These are phyloP conservation scores for Kluyveromyces sp. DNA, from an alignment of 1,139 yeast genomes.

Conservation along the genomic window DNA sequence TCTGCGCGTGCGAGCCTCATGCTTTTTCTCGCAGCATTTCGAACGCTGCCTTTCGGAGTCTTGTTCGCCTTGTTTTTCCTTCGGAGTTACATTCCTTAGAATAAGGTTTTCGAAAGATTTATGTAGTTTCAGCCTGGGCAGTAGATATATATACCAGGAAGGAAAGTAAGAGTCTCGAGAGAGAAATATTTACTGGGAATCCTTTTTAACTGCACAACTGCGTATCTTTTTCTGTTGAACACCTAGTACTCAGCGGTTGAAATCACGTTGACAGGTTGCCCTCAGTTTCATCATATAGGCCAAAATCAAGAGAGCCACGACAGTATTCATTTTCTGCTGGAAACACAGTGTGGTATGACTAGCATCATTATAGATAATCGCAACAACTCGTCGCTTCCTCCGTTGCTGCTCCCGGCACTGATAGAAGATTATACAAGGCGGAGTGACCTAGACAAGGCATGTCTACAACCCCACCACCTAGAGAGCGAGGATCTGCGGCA, in stretches of 20 bases:
- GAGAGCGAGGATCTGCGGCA: slow-evolving; percentile 2
- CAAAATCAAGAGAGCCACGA: too few relatives aligned
- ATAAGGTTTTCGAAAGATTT: neutral
- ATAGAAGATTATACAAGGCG: slow-evolving; percentile 3
- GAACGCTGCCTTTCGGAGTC: neutral
- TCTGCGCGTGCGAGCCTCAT: too few relatives aligned
- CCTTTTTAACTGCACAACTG: too few relatives aligned
- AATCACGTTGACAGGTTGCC: too few relatives aligned
- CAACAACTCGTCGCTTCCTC: slow-evolving; percentile 24
- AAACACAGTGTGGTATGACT: too few relatives aligned
- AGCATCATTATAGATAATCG: slow-evolving; percentile 25
- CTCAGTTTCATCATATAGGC: too few relatives aligned
- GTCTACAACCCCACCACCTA: neutral
- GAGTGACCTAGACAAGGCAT: neutral
- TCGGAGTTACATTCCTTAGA: neutral
- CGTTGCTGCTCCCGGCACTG: slow-evolving; percentile 24
- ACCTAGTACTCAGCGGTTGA: too few relatives aligned
- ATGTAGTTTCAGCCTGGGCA: neutral
- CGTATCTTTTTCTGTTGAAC: too few relatives aligned
- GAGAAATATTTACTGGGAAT: too few relatives aligned
- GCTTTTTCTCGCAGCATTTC: neutral
- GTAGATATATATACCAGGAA: neutral
- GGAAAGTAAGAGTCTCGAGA: too few relatives aligned
- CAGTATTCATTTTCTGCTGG: too few relatives aligned
- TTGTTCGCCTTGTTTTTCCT: neutral